Base-by-base conservation (phyloP, 139 green algal genomes). In the Chlamydomonas sp. region DNA sequence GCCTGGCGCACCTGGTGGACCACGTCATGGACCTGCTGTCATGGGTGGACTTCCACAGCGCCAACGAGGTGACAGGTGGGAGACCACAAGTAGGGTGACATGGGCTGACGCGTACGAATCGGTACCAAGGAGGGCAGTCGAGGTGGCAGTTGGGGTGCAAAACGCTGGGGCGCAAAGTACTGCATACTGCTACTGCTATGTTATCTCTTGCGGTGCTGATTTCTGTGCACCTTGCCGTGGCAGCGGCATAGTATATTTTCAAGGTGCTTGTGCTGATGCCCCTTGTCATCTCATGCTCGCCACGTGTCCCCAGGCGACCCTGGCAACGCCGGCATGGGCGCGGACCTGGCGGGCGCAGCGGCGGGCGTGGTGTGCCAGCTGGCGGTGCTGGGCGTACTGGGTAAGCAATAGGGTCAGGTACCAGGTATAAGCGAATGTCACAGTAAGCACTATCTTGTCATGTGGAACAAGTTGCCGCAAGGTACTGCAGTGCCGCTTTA, bases 41-140 rank as follows among this genome's bases (percentile, higher is more conserved):
- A 62, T 88, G 83, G 83, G 83, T 78, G 74, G 83, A 88, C 83
- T 88, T 88, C 83, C 72, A 78, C 58, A 86, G 82, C 82, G 82
- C 82, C 15, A n/a, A 86, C 71, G 82, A 86, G 82, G 82, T 79
- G 71, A 60, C 71, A 10, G 78, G 62, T 71, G 78, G 7, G 74
- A 0, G n/a, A 1, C 17, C 3, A 15, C 14, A 4, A 5, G 67
- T 73, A 15, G 10, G 67, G 31, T 49, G 31, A 49, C 31, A 49
- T 49, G 31, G 31, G 31, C 31, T 49, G 31, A 49, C 31, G 31
- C 31, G 31, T 49, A 49, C 31, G 31, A 49, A 49, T 49, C 31
- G 31, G 31, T 49, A 49, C 31, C 31, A 49, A 49, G 76, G 76
- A 64, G 76, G 76, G 76, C 6, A 31, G 14, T 6, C 7, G 73